These are phyloP conservation scores for Phlebopus sp. DNA, from an alignment of 1,284 basidiomycete species.

Conservation along the genomic window DNA sequence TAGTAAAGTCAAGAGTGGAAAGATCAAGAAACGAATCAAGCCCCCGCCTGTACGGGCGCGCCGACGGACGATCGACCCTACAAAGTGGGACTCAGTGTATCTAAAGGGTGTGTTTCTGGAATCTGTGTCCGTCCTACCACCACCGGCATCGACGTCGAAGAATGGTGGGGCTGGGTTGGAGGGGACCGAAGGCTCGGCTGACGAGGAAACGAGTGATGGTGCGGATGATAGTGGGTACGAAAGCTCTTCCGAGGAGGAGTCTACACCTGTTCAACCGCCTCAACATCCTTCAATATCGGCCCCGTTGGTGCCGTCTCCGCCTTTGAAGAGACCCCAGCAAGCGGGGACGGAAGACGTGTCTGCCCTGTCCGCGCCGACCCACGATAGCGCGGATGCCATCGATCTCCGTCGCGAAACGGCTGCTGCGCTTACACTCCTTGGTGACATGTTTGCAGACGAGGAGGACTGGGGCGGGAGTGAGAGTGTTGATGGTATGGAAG, in stretches of 20 bases:
- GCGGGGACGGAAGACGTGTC: neutral
- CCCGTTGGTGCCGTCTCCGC: neutral
- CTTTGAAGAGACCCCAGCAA: neutral
- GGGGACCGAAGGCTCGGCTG: neutral
- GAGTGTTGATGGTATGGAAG: slow-evolving; percentile 53
- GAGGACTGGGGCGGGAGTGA: slow-evolving; percentile 54
- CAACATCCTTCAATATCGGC: neutral
- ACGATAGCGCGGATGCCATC: slow-evolving; percentile 13
- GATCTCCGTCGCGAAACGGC: slow-evolving; percentile 48
- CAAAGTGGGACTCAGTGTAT: slow-evolving; percentile 62
- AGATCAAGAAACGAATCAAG: slow-evolving; percentile 33
- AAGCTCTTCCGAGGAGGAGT: neutral
- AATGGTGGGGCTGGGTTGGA: slow-evolving; percentile 5
- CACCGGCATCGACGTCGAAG: slow-evolving; percentile 1
- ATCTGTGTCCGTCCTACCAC: slow-evolving; percentile 19
- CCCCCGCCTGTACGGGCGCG: slow-evolving; percentile 16
- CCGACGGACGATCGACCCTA: slow-evolving; percentile 58
- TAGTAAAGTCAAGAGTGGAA: slow-evolving; percentile 18
- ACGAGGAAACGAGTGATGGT: slow-evolving; percentile 2
- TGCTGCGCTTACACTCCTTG: slow-evolving; percentile 47
- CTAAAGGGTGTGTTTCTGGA: slow-evolving; percentile 66
- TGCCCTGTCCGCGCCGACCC: neutral
- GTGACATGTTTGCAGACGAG: slow-evolving; percentile 48
- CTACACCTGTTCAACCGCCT: neutral
- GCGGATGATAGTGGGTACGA: slow-evolving; percentile 1